A percentile compares a stretch with the other conserved stretches of the same genome.
Conservation (phyloP, 441 rosid species). For the Manihot esculenta region DNA sequence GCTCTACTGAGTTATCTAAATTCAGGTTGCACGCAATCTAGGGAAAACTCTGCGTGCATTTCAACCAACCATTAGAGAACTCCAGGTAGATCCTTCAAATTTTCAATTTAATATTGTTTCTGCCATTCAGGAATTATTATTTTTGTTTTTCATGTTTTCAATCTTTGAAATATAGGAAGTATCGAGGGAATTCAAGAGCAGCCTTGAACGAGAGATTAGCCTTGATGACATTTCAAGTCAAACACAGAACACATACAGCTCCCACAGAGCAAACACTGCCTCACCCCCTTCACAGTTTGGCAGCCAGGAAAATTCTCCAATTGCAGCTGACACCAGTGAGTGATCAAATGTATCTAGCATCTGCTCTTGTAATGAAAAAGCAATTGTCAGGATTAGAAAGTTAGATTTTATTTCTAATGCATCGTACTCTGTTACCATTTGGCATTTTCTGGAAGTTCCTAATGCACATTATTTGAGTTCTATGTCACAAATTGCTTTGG, state of each 20-base stretch:
- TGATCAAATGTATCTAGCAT: slow-evolving; percentile 20
- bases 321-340: slow-evolving; percentile 57
- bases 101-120: slow-evolving; percentile 11
- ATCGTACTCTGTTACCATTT: neutral
- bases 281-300: slow-evolving; percentile 43
- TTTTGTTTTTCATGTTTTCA: slow-evolving; percentile 4
- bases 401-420: neutral
- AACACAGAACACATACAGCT: slow-evolving; percentile 39
- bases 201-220: slow-evolving; percentile 90
- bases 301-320: slow-evolving; percentile 36
- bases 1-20: slow-evolving; percentile 10
- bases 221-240: slow-evolving; percentile 60
- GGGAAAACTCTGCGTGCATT: slow-evolving; percentile 87
- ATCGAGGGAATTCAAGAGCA: slow-evolving; percentile 93
- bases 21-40: slow-evolving; percentile 89
- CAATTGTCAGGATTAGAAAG: neutral
- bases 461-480: neutral
- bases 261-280: slow-evolving; percentile 35
- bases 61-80: slow-evolving; percentile 94
- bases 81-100: slow-evolving; percentile 53
- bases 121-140: slow-evolving; percentile 12
- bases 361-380: neutral
- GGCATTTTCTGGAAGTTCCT: slow-evolving; percentile 1
- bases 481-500: neutral
- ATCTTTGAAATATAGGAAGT: slow-evolving; percentile 53